Evolutionary conservation across 2,329 filamentous ascomycete species (phyloP), one percentile per base, ranked within the genome.

Genomic region (Alternaria triticina): DNA sequence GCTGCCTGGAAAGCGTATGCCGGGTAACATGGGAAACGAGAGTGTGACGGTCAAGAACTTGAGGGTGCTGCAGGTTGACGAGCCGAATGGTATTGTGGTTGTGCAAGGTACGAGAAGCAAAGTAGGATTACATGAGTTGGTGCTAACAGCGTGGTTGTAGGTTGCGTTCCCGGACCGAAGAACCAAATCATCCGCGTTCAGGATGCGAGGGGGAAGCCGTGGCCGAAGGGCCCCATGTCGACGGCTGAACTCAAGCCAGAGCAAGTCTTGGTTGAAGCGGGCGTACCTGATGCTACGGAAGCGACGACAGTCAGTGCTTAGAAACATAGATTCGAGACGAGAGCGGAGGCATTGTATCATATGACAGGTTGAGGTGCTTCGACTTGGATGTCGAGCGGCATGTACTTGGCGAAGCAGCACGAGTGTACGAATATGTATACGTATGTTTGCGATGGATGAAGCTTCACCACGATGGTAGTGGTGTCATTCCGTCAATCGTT

Each of bases 1-100:
- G 23, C 84, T 94, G 77, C 96, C 96, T 0, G 96, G 96, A 64
- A 99, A 99, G 88, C 96, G 94, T 83, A 99, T 99, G 96, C 89
- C 96, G 4, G 96, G 96, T 59, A 89, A 93, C 63, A 98, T 99
- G 96, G 96, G 96, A 68, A 92, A 91, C 69, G 88, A 97, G 81
- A 89, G 88, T 70, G 91, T 94, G 59, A 99, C 96, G 51, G 87
- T 96, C 61, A 94, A 97, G 86, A 97, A 97, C 82, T 83, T 98
- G 72, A 92, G 91, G 82, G 89, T 99, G 57, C 83, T 99, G 79
- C 90, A 93, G 84, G 90, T 97, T 33, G 94, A 98, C 82, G 87
- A 90, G 72, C 90, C 92, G 79, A 90, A 94, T 75, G 96, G 96
- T 20, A 88, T 97, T 73, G 89, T 99, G 62, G 88, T 97, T 57